Conservation (phyloP, 2,329 filamentous ascomycete species). For the Colletotrichum gloeosporioides region DNA sequence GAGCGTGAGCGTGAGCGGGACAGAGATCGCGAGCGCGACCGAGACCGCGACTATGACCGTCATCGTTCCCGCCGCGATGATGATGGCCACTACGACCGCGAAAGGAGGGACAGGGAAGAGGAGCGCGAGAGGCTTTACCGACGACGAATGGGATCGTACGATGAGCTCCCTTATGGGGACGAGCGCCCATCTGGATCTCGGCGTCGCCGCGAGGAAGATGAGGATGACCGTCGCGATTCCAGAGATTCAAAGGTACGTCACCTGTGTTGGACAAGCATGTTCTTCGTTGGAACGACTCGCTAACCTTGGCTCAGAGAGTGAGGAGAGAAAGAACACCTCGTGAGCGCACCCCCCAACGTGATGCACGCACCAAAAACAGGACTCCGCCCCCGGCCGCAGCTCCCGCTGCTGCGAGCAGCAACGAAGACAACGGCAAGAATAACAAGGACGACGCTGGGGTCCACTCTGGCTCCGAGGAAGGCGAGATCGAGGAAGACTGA, state of each 20-base stretch:
- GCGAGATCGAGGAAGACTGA: slow-evolving; percentile 90
- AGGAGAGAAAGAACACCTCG: slow-evolving; percentile 63
- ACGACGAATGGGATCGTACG: slow-evolving; percentile 79
- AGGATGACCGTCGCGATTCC: slow-evolving; percentile 70
- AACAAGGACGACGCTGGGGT: slow-evolving; percentile 64
- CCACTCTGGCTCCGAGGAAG: slow-evolving; percentile 92
- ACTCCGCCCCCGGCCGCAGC: slow-evolving; percentile 49
- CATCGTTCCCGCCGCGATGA: slow-evolving; percentile 65
- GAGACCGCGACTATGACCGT: slow-evolving; percentile 53
- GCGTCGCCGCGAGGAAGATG: slow-evolving; percentile 80
- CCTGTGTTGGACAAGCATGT: not conserved
- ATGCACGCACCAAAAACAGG: slow-evolving; percentile 61
- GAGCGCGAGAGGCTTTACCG: slow-evolving; percentile 89
- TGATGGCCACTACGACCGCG: slow-evolving; percentile 78
- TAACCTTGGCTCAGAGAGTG: slow-evolving; percentile 53
- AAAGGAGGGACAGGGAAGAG: slow-evolving; percentile 85
- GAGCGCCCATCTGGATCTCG: slow-evolving; percentile 69
- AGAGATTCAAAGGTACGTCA: slow-evolving; percentile 69
- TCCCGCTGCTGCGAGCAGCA: slow-evolving; percentile 15
- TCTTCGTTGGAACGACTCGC: slow-evolving; percentile 9
- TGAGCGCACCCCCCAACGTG: slow-evolving; percentile 66
- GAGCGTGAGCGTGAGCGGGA: slow-evolving; percentile 28
- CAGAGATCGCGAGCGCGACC: slow-evolving; percentile 35
- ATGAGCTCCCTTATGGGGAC: slow-evolving; percentile 92
- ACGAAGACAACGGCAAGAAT: slow-evolving; percentile 25